A percentile compares a stretch with the other conserved stretches of the same genome.
Conservation (phyloP, 208 protist genomes). For the Crithidia bombi region DNA sequence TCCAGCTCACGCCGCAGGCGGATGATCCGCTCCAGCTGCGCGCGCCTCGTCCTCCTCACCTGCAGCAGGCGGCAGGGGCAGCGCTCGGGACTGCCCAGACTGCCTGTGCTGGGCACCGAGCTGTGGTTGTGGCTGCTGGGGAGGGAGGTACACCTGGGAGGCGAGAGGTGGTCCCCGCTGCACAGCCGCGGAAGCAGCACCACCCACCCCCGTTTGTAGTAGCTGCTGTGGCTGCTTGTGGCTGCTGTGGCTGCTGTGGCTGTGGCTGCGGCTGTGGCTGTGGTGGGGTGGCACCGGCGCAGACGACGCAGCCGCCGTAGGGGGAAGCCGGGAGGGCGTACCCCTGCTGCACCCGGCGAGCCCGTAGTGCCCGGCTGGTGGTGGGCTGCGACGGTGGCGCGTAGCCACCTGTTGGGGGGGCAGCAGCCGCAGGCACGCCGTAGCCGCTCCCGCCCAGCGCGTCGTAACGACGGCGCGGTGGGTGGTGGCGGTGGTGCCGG, state of each 20-base stretch:
- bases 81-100: neutral
- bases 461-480: constrained; percentile 34
- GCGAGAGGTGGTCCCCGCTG: neutral
- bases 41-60: constrained; percentile 72
- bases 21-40: constrained; percentile 85
- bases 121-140: neutral
- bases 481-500: constrained; percentile 9
- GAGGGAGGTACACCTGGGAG: neutral
- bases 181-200: neutral
- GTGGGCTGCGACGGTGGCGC: constrained; percentile 13
- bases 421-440: constrained; percentile 8
- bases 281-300: too few relatives aligned
- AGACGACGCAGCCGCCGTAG: too few relatives aligned
- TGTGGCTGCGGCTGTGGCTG: neutral
- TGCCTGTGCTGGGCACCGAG: neutral
- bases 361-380: constrained; percentile 11
- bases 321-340: too few relatives aligned
- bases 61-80: constrained; percentile 3
- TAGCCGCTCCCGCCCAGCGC: constrained; percentile 19
- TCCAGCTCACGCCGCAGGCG: constrained; percentile 81
- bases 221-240: constrained; percentile 6
- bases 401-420: constrained; percentile 7
- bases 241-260: neutral
- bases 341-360: neutral
- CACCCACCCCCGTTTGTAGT: constrained; percentile 3